Evolutionary conservation across 176 grass and related monocot genomes (phyloP).

Genomic region (Carex parvula): DNA sequence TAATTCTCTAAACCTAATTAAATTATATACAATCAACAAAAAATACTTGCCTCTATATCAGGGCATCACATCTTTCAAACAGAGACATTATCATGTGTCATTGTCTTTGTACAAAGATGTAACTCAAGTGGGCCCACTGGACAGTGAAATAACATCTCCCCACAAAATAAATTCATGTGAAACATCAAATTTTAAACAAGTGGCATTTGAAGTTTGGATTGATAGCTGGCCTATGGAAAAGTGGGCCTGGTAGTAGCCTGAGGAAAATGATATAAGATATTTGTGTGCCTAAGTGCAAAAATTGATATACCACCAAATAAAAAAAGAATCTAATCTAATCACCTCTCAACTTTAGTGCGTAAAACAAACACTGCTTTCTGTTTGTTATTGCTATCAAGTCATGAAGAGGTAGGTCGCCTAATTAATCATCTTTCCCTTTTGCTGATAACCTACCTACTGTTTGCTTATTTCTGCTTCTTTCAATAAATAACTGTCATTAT

Average conservation of each 20-base stretch:
- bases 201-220: neutral
- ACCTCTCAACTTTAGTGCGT: neutral
- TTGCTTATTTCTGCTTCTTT: neutral
- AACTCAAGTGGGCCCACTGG: neutral
- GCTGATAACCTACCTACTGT: neutral
- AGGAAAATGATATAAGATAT: neutral
- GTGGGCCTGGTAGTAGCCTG: neutral
- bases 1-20: neutral
- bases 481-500: conserved; percentile 8
- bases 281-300: neutral
- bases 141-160: neutral
- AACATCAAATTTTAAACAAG: conserved; percentile 4
- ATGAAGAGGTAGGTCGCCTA: conserved; percentile 27
- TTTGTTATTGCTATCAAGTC: conserved; percentile 14
- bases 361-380: conserved; percentile 28
- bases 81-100: neutral
- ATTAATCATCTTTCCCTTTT: conserved; percentile 23
- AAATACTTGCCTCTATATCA: neutral
- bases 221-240: neutral
- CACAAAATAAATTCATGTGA: neutral
- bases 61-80: neutral
- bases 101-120: neutral
- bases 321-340: conserved; percentile 9
- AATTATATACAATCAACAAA: neutral
- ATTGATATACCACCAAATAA: conserved; percentile 11